Evolutionary conservation across 495 filamentous ascomycete species (phyloP), one percentile per base, ranked within the genome.

Genomic region (Platismatia glauca): DNA sequence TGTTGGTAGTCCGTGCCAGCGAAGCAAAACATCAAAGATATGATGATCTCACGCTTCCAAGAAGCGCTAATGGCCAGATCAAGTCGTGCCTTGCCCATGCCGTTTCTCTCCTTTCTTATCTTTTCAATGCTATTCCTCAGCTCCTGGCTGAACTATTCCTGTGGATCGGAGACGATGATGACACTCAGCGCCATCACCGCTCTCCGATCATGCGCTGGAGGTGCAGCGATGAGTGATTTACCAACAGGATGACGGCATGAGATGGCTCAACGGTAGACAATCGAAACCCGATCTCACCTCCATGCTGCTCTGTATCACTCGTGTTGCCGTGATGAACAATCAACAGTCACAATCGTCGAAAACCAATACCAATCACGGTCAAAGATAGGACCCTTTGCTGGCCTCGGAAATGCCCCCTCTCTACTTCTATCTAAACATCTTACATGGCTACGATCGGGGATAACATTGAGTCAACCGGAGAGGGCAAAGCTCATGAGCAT

Each of bases 1-100:
- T 27, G 29, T 52, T 44, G 38, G 44, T 57, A 24, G 39, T 37
- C 43, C 18, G 11, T 56, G 53, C 60, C 60, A 62, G 39, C 60
- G 52, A 57, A 57, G 39, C 60, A 62, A 2, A 34, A 53, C 34
- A 29, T 27, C 55, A 22, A 8, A 18, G 29, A 37, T 13, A 38
- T 39, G 24, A 38, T 39, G 55, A 18, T n/a, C 16, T 57, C 33
- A 4, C 22, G 27, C 24, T 38, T 3, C 12, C 18, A 37, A 24
- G 16, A 35, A 57, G 20, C 13, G n/a, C n/a, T 41, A 24, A 24
- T 33, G 1, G 29, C 33, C 29, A 9, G 7, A 3, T 33, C 24
- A 1, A 18, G 1, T 33, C 4, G 48, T 53, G 9, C 50, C 27
- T 52, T 31, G 48, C 48, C 33, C 13, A 52, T 31, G 24, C 15